A percentile compares a stretch with the other conserved stretches of the same genome.
phyloP scores from a whole-genome alignment of 1,139 yeast genomes.

The Spencermartinsiella ligniputridi region DNA sequence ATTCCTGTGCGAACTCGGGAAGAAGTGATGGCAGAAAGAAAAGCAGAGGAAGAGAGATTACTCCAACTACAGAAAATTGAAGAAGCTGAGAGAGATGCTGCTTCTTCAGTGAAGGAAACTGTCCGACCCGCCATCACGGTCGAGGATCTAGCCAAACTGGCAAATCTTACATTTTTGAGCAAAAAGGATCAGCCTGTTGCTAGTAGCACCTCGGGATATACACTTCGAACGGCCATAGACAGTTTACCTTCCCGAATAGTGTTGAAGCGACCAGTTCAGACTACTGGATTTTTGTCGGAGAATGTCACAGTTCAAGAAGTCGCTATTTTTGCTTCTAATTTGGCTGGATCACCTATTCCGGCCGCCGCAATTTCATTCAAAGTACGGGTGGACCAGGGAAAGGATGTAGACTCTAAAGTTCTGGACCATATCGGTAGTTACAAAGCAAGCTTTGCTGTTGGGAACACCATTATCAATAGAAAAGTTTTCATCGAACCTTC shows the following conservation, averaged over 20 bases:
- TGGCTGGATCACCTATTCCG: conserved; percentile 18
- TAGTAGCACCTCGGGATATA: neutral
- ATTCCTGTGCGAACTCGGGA: conserved; percentile 54
- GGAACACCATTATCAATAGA: conserved; percentile 10
- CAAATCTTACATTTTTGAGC: conserved; percentile 7
- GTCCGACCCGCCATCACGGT: conserved; percentile 9
- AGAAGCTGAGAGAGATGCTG: conserved; percentile 5
- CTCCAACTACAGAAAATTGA: conserved; percentile 4
- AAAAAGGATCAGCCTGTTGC: neutral
- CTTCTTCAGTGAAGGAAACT: conserved; percentile 5
- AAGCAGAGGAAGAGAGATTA: conserved; percentile 12
- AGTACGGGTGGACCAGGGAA: neutral
- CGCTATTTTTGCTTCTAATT: conserved; percentile 16
- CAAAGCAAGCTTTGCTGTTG: conserved; percentile 13
- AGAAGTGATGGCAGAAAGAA: conserved; percentile 12
- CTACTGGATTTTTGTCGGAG: conserved; percentile 16
- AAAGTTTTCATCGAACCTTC: conserved; percentile 10
- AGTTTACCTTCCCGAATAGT: neutral
- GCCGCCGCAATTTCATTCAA: conserved; percentile 9
- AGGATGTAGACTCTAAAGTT: conserved; percentile 1
- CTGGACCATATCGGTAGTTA: conserved; percentile 21
- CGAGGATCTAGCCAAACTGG: conserved; percentile 11
- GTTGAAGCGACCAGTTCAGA: neutral
- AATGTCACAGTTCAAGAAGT: conserved; percentile 16
- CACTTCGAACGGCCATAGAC: neutral